Percentiles rank a stretch among this genome's conserved stretches.
Evolutionary conservation across 148 eudicot genomes (phyloP).

Genomic region (Camellia japonica): DNA sequence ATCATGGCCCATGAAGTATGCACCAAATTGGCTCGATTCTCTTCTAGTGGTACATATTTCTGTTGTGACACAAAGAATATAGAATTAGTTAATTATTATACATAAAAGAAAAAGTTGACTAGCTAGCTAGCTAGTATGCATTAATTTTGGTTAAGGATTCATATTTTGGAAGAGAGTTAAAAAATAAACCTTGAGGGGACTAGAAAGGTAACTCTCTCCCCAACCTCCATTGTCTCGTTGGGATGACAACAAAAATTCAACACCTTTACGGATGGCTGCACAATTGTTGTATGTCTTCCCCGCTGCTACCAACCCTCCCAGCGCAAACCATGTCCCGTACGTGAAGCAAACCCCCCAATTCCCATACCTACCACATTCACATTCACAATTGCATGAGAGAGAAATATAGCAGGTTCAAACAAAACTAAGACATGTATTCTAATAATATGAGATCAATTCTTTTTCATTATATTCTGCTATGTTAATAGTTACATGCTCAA

Average conservation of each 20-base stretch:
- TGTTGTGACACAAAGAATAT: background rate
- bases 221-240: conserved; percentile 47
- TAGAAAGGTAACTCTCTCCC: conserved; percentile 56
- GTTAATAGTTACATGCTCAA: too few species aligned
- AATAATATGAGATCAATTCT: too few species aligned
- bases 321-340: conserved; percentile 52
- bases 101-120: too few species aligned
- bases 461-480: too few species aligned
- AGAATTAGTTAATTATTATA: too few species aligned
- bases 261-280: conserved; percentile 32
- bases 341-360: conserved; percentile 59
- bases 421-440: too few species aligned
- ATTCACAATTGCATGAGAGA: background rate
- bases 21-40: conserved; percentile 36
- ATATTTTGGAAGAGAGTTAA: too few species aligned
- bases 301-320: conserved; percentile 40
- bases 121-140: too few species aligned
- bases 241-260: conserved; percentile 27
- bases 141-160: background rate
- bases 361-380: conserved; percentile 37
- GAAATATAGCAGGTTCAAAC: too few species aligned
- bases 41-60: conserved; percentile 41
- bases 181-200: conserved; percentile 35
- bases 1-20: conserved; percentile 42
- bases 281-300: conserved; percentile 43